Evolutionary conservation across 352 stramenopile species (phyloP), one percentile per base, ranked within the genome.

Genomic region (Pseudoperonospora humuli): DNA sequence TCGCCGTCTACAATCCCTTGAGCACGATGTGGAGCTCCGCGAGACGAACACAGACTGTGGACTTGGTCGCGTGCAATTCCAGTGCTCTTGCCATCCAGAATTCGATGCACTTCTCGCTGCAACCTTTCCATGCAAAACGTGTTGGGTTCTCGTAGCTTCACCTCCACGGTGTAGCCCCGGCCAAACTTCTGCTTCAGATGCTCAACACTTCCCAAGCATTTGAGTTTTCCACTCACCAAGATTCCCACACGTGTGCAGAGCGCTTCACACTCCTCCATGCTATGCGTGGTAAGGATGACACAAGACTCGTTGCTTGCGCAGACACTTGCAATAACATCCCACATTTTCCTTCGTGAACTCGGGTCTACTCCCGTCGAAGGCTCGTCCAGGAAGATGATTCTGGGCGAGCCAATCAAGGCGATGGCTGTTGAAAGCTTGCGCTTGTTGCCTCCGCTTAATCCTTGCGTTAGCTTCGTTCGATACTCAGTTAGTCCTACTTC

Each of bases 111-210:
- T 9, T 67, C 52, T 13, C 53, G 25, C 15, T 72, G 54, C 35
- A 67, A 42, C 7, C 68, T 46, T 25, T 27, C 45, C 13, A 66
- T 32, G 36, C 42, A 23, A 11, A 43, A 51, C 11, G 42, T 9
- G 6, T 32, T 50, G 15, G 67, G 72, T 15, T 74, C 54, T 5
- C 48, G 40, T 2, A 88, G 43, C 29, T 82, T 84, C 2, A 84
- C 66, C 32, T 97, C 84, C 9, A 98, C 66, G 15, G 95, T 89
- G 60, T 92, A 98, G 0, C 94, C 95, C 42, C 85, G 71, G 8
- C 95, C 96, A 55, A 98, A 98, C 47, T 96, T 96, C 39, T 79
- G 84, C 73, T 98, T 98, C 31, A 99, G 58, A 48, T 98, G 90
- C 60, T 97, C 68, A 2, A 86, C 66, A 9, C 60, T 94, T 23